Evolutionary conservation across 225 moss, liverwort and hornwort genomes (phyloP), one percentile per base, ranked within the genome.

Genomic region (Straminergon stramineum): DNA sequence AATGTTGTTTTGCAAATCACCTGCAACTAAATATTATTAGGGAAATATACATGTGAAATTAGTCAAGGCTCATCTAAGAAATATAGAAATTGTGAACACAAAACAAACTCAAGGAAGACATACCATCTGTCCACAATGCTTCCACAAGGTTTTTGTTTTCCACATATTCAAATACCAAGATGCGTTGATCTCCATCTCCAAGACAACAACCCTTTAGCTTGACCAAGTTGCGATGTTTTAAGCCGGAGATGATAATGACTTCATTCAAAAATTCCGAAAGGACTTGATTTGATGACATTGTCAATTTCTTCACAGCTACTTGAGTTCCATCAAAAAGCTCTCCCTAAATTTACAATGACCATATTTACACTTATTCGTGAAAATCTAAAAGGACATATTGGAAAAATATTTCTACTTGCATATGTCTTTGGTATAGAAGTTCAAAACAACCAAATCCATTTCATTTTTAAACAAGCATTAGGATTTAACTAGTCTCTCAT

Each of bases 21-120:
- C n/a, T 69, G 1, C n/a, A 69, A n/a, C 1, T n/a, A 69, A 69
- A n/a, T 22, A 7, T 13, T 69, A 22, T 12, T n/a, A 37, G 22
- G 0, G 2, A n/a, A n/a, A 69, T 3, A 52, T 52, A 10, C 1
- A 69, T 69, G 4, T 13, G 6, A 30, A 31, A 31, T 48, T 48
- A 18, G 1, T 18, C 18, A 6, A 45, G 45, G 45, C 8, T 45
- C 45, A 17, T 74, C 9, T 45, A 28, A 0, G 17, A 74, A 6
- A 8, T 45, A 45, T 6, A 45, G 8, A 8, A 45, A 45, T 6
- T 3, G 0, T 43, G 14, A 28, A 45, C 1, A 30, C 0, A 74
- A 28, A 17, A 1, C 2, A 3, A 74, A 5, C 45, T 74, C 3
- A 6, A 28, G 5, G 3, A 28, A 3, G 1, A 43, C 45, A 11